Conservation (phyloP, 2,329 filamentous ascomycete genomes). For the Talaromyces islandicus region DNA sequence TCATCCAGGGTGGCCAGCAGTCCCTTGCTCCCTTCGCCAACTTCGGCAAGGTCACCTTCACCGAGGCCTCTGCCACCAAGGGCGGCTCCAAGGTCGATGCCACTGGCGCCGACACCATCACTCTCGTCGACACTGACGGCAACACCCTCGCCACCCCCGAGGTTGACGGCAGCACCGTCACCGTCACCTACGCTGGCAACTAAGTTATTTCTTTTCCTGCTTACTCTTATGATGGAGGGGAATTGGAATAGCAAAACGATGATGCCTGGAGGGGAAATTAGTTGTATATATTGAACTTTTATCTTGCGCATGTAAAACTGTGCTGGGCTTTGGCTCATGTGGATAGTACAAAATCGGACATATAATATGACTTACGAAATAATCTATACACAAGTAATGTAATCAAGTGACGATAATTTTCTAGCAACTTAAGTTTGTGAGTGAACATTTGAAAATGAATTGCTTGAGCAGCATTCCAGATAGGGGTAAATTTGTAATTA, state of each 20-base stretch:
- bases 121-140: constrained; percentile 40
- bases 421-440: no score
- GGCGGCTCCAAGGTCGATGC: constrained; percentile 18
- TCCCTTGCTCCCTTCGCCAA: constrained; percentile 42
- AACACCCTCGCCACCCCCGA: constrained; percentile 26
- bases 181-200: constrained; percentile 17
- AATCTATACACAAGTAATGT: background rate
- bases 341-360: background rate
- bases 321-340: background rate
- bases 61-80: constrained; percentile 24
- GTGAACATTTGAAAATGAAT: no score
- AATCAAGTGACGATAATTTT: no score
- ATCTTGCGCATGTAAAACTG: background rate
- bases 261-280: background rate
- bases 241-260: background rate
- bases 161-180: constrained; percentile 19
- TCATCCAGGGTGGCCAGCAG: constrained; percentile 27
- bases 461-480: background rate
- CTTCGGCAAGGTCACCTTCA: constrained; percentile 41
- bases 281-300: background rate
- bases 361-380: background rate
- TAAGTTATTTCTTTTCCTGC: background rate
- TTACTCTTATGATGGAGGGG: background rate
- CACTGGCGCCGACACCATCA: constrained; percentile 38
- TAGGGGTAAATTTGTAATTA: background rate